Base-by-base conservation (phyloP, 1,139 yeast species). In the Meyerozyma elateridarum region DNA sequence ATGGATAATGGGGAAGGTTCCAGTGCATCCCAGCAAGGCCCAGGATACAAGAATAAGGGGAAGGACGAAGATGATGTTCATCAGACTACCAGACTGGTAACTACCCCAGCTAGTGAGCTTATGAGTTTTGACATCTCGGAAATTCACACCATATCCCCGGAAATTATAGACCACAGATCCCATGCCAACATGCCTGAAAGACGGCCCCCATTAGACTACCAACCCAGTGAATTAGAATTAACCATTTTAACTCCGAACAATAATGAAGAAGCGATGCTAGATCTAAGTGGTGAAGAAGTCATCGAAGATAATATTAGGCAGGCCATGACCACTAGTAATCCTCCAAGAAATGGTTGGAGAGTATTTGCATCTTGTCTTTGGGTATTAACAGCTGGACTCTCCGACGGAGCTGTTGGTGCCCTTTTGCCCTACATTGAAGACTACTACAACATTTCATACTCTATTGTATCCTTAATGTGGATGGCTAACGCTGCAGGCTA, bases 331-430 rank as follows among this genome's bases (percentile, higher is more conserved):
- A 26, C 39, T 4, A 17, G 22, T 5, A 35, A 21, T 21, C 45
- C 47, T 4, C 34, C 39, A 5, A 31, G 28, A 11, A 43, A 43
- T 28, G 31, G 25, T 24, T 34, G 35, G 38, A 38, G 47, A 2
- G 37, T 40, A 16, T 13, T 34, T 5, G 36, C 42, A 6, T 16
- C 33, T 9, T 46, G 44, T 16, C 6, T 42, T 2, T 48, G 53
- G 33, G 36, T 55, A 3, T 42, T 52, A 28, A 37, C 45, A 15
- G 37, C 36, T 8, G 59, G 59, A 2, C 44, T 48, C 21, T 34
- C 46, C 2, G 75, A 69, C 39, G 70, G 70, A 32, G 65, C 67
- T 2, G 61, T 70, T 1, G 74, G 74, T 31, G 65, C 71, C 1
- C 45, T 69, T 13, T 46, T 69, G 31, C 71, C 71, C 4, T 48